These are phyloP conservation scores for Monosporascus ibericus DNA, from an alignment of 2,329 filamentous ascomycete species.

Conservation along the genomic window DNA sequence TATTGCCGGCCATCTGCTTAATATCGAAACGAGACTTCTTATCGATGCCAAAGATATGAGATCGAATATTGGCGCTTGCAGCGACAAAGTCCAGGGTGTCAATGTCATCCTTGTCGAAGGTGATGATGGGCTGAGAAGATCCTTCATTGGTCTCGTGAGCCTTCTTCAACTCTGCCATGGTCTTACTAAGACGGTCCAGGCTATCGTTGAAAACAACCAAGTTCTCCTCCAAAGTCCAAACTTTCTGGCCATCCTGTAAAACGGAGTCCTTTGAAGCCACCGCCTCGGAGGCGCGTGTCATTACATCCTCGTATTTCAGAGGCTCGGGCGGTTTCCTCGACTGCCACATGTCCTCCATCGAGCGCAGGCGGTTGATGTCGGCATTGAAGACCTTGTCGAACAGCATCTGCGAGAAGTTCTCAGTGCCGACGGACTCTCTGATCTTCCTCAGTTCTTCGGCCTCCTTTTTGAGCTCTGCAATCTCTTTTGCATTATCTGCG, in stretches of 20 bases:
- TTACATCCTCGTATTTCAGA: conserved; percentile 61
- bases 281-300: conserved; percentile 42
- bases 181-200: conserved; percentile 67
- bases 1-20: conserved; percentile 99
- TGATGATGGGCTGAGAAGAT: conserved; percentile 58
- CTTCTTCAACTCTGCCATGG: conserved; percentile 59
- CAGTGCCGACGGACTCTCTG: conserved; percentile 70
- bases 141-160: conserved; percentile 29
- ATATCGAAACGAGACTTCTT: conserved; percentile 89
- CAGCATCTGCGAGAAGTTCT: conserved; percentile 69
- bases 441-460: conserved; percentile 79
- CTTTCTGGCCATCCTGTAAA: conserved; percentile 61
- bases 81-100: conserved; percentile 95
- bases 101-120: conserved; percentile 94
- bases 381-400: conserved; percentile 90
- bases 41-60: conserved; percentile 83
- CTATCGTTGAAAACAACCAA: conserved; percentile 83
- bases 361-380: conserved; percentile 74
- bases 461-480: conserved; percentile 80
- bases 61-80: conserved; percentile 83
- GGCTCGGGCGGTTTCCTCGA: conserved; percentile 67
- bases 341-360: conserved; percentile 97
- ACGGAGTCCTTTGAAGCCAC: conserved; percentile 49
- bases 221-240: conserved; percentile 81
- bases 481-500: conserved; percentile 79